phyloP scores from a whole-genome alignment of 2,329 filamentous ascomycete genomes.

The Talaromyces amestolkiae region DNA sequence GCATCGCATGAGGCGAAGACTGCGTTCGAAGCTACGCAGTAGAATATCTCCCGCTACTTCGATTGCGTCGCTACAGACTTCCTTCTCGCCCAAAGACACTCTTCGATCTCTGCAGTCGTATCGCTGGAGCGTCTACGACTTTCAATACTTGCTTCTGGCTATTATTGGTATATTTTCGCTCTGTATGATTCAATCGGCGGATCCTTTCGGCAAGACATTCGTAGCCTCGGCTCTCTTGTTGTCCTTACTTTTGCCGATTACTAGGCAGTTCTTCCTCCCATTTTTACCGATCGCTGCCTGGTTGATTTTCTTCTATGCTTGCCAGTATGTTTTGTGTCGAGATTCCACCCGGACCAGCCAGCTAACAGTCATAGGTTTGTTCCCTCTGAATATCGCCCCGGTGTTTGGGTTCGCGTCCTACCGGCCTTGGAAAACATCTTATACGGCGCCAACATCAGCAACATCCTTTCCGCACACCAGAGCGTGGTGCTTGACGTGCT shows the following conservation, averaged over 20 bases:
- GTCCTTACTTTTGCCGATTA: slow-evolving; percentile 75
- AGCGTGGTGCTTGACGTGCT: slow-evolving; percentile 79
- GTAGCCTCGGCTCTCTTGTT: slow-evolving; percentile 65
- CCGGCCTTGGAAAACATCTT: slow-evolving; percentile 94
- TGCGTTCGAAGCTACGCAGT: slow-evolving; percentile 67
- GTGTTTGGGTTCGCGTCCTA: slow-evolving; percentile 93
- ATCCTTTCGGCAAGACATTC: slow-evolving; percentile 73
- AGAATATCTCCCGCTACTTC: slow-evolving; percentile 66
- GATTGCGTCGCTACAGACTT: slow-evolving; percentile 74
- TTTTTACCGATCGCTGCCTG: slow-evolving; percentile 82
- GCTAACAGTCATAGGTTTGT: slow-evolving; percentile 66
- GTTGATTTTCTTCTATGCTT: slow-evolving; percentile 87
- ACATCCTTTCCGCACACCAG: slow-evolving; percentile 89
- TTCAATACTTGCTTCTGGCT: slow-evolving; percentile 76
- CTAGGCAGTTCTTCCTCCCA: slow-evolving; percentile 86
- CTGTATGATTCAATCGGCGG: slow-evolving; percentile 73
- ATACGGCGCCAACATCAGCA: slow-evolving; percentile 92
- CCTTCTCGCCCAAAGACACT: slow-evolving; percentile 76
- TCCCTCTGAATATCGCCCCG: slow-evolving; percentile 79
- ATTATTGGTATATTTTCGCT: slow-evolving; percentile 78
- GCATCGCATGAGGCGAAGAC: slow-evolving; percentile 64
- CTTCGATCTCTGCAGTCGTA: slow-evolving; percentile 72
- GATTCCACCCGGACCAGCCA: not conserved
- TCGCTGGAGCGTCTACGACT: slow-evolving; percentile 77
- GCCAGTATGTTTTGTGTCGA: slow-evolving; percentile 66